Base-by-base conservation (phyloP, 2,329 filamentous ascomycete genomes). In the Phaeophleospora eucalypticola region DNA sequence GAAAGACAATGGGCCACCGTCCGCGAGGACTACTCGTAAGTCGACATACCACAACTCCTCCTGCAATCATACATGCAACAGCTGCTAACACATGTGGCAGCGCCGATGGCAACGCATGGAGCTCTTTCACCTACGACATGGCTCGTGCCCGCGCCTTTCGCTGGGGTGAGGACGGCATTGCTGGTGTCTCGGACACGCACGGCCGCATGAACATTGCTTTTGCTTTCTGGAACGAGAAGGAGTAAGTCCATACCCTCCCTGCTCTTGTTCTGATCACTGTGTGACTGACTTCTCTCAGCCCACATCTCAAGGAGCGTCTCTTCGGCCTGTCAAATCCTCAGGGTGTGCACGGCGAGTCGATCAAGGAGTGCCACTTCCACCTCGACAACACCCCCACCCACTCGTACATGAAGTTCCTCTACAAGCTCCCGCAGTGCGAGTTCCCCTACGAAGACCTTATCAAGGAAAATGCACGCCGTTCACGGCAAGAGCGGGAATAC, bases 331-430 rank as follows among this genome's bases (percentile, higher is more conserved):
- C 91, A 41, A 97, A 97, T 66, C 90, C 91, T 2, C 89, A 97
- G 71, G 91, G 91, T 57, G 96, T 96, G 64, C 93, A 97, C 72
- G 93, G 93, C 55, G 93, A 97, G 72, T 94, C 89, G 66, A 79
- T 97, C 75, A 97, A 96, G 70, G 91, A 97, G 72, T 88, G 87
- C 45, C 89, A 97, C 71, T 97, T 96, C 64, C 91, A 97, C 68
- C 72, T 96, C 48, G 91, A 97, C 70, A 97, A 97, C 67, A 95
- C 88, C 20, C 91, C 91, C 48, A 81, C 81, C 46, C 90, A 96
- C 70, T 95, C 91, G 20, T 97, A 97, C 75, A 97, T 97, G 91
- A 97, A 97, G 69, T 94, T 84, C 64, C 83, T 97, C 58, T 97
- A 97, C 80, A 97, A 97, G 70, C 94, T 96, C 61, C 93, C 93